Percentiles rank a stretch among this genome's conserved stretches.
These are phyloP conservation scores for Rhytidiadelphus loreus DNA, from an alignment of 225 moss, liverwort and hornwort genomes.

Conservation along the genomic window DNA sequence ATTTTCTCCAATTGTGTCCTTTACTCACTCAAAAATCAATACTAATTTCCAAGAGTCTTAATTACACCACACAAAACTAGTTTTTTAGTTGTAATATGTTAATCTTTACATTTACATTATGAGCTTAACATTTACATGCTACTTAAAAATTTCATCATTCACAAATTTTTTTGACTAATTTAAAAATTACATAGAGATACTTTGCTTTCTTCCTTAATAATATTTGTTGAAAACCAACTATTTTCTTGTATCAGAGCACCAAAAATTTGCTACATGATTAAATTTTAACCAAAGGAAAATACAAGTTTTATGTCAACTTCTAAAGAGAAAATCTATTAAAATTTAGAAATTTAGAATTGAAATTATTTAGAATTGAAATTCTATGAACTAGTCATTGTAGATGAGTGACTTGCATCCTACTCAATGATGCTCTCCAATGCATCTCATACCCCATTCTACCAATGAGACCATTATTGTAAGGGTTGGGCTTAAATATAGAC, in stretches of 20 bases:
- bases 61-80: fast-evolving
- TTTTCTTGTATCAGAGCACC: not conserved
- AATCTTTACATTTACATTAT: not conserved
- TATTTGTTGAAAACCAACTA: not conserved
- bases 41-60: not conserved
- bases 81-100: not conserved
- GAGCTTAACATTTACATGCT: not conserved
- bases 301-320: not conserved
- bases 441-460: not conserved
- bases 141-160: not conserved
- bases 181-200: not conserved
- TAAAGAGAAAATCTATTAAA: not conserved
- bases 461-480: not conserved
- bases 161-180: not conserved
- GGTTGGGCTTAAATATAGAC: not conserved
- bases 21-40: fast-evolving
- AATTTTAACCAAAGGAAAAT: not conserved
- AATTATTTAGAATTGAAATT: not conserved
- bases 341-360: too few relatives aligned
- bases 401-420: not conserved
- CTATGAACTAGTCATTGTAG: not conserved
- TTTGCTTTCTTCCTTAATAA: fast-evolving
- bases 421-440: not conserved
- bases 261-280: not conserved
- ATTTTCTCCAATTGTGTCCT: not conserved